A percentile compares a stretch with the other conserved stretches of the same genome.
Conservation (phyloP, 352 stramenopile species). For the Stramenopiles sp. region DNA sequence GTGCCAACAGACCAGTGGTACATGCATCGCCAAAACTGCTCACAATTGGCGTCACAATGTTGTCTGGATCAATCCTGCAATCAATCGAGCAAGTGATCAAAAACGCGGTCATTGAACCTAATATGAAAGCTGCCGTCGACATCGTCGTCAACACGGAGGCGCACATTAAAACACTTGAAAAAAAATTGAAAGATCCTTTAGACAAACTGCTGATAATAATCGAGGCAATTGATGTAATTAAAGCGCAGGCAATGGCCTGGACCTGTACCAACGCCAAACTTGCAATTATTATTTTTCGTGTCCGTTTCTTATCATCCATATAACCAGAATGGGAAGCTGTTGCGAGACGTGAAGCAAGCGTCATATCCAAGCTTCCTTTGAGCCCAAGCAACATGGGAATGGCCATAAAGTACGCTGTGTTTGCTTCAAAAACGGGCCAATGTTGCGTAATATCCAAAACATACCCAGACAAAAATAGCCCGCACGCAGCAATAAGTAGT, state of each 20-base stretch:
- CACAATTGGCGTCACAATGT: slow-evolving; percentile 8
- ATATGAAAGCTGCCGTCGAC: neutral
- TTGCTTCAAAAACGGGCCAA: neutral
- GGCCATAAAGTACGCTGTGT: neutral
- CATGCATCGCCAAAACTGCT: slow-evolving; percentile 1
- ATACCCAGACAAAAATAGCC: slow-evolving; percentile 1
- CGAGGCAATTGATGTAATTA: neutral
- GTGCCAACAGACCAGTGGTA: neutral
- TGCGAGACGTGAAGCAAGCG: neutral
- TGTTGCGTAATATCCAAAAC: slow-evolving; percentile 12
- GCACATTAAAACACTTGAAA: neutral
- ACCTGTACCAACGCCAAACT: slow-evolving; percentile 1
- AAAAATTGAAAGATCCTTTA: neutral
- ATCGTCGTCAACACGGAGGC: neutral
- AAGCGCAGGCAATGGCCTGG: neutral
- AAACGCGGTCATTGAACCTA: neutral
- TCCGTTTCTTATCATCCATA: neutral
- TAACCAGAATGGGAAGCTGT: neutral
- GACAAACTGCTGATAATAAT: neutral
- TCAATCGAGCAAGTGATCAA: neutral
- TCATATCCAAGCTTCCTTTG: slow-evolving; percentile 9
- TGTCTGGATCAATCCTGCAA: neutral
- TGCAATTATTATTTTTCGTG: neutral
- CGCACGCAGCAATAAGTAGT: neutral
- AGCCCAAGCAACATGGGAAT: neutral